Evolutionary conservation across 495 filamentous ascomycete genomes (phyloP).

Genomic region (Diplogelasinospora grovesii): DNA sequence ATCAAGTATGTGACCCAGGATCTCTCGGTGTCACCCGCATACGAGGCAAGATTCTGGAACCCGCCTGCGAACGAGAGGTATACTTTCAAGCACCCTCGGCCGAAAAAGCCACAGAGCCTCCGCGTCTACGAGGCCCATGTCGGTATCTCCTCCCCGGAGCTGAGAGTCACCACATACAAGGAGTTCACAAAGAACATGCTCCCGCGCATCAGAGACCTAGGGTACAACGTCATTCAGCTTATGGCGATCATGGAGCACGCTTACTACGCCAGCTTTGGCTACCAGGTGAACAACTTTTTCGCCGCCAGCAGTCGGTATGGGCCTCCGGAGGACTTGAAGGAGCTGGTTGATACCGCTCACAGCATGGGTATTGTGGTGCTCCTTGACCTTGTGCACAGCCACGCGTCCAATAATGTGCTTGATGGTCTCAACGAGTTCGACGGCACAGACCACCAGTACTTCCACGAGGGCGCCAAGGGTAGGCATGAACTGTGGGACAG

Average conservation of each 20-base stretch:
- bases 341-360: constrained; percentile 92
- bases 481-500: constrained; percentile 93
- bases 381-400: constrained; percentile 94
- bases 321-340: constrained; percentile 89
- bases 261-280: constrained; percentile 98
- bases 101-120: constrained; percentile 76
- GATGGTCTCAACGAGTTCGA: constrained; percentile 95
- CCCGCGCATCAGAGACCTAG: constrained; percentile 80
- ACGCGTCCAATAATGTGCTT: constrained; percentile 92
- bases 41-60: constrained; percentile 97
- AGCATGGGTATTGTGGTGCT: constrained; percentile 85
- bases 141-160: constrained; percentile 90
- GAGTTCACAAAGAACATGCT: constrained; percentile 92
- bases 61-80: constrained; percentile 70
- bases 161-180: constrained; percentile 84
- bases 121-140: constrained; percentile 98
- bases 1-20: constrained; percentile 96
- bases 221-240: constrained; percentile 96
- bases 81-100: constrained; percentile 72
- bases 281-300: constrained; percentile 98
- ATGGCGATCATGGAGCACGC: constrained; percentile 99
- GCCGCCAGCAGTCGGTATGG: constrained; percentile 95
- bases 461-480: constrained; percentile 79
- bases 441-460: constrained; percentile 89
- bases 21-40: constrained; percentile 75